A percentile compares a stretch with the other conserved stretches of the same genome.
Conservation (phyloP, 2,329 filamentous ascomycete species). For the Mollisia scopiformis region DNA sequence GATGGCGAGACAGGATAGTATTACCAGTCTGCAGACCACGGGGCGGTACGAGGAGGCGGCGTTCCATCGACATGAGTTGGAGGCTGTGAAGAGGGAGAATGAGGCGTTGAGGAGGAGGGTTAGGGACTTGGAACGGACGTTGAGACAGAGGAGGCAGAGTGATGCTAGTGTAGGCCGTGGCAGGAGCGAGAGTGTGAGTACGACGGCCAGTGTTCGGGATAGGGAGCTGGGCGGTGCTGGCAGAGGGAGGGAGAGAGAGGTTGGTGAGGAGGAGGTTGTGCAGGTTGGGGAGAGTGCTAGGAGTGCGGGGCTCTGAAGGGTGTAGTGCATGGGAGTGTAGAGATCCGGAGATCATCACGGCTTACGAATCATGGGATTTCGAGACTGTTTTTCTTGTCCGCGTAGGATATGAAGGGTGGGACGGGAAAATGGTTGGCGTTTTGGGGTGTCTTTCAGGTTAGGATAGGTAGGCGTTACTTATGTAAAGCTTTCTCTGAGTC, state of each 20-base stretch:
- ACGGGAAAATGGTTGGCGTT: not conserved
- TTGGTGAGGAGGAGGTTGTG: constrained; percentile 55
- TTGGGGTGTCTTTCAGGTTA: too few species aligned
- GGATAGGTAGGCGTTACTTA: too few species aligned
- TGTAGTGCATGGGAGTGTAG: too few species aligned
- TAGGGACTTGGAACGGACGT: constrained; percentile 61
- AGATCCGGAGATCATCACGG: not conserved
- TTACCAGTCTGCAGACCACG: constrained; percentile 56
- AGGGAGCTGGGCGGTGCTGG: constrained; percentile 29
- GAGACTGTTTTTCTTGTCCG: not conserved
- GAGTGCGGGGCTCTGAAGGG: constrained; percentile 44
- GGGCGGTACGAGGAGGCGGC: constrained; percentile 65
- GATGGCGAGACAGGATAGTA: constrained; percentile 20
- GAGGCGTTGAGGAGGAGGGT: constrained; percentile 63
- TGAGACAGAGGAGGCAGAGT: constrained; percentile 39
- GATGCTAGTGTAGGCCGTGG: constrained; percentile 41
- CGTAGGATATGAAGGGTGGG: not conserved
- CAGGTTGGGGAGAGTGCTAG: constrained; percentile 65
- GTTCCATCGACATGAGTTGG: constrained; percentile 61
- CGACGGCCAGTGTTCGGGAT: constrained; percentile 51
- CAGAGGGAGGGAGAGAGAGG: constrained; percentile 37
- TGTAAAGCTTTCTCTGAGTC: too few species aligned
- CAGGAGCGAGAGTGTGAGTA: constrained; percentile 54
- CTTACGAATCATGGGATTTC: not conserved
- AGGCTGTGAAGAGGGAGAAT: constrained; percentile 65